Evolutionary conservation across 805 yeast genomes (phyloP).

Genomic region (Kazachstania psychrophila): DNA sequence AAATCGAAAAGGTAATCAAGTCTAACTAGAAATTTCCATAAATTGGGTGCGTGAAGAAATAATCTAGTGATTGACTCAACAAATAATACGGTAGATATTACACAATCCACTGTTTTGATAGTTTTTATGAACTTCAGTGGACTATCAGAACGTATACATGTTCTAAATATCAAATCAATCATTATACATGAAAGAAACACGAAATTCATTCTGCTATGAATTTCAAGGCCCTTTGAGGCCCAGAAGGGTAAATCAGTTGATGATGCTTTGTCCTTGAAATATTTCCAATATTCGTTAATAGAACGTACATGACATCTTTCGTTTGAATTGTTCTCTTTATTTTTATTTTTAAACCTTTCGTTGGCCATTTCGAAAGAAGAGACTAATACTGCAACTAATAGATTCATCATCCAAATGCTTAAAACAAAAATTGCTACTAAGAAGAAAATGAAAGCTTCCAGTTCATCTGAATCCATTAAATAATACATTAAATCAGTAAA

Average conservation of each 20-base stretch:
- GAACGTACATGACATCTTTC: constrained; percentile 22
- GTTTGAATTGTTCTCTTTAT: constrained; percentile 16
- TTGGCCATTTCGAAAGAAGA: constrained; percentile 62
- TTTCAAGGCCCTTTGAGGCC: constrained; percentile 17
- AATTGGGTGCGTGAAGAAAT: constrained; percentile 39
- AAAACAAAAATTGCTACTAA: constrained; percentile 61
- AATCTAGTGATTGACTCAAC: constrained; percentile 51
- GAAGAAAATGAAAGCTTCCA: constrained; percentile 66
- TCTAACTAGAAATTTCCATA: constrained; percentile 45
- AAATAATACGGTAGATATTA: constrained; percentile 39
- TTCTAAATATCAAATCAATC: constrained; percentile 41
- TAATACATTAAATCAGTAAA: constrained; percentile 85
- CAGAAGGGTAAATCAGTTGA: constrained; percentile 15
- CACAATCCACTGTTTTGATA: too few species aligned
- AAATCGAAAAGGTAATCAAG: constrained; percentile 48
- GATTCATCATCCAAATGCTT: constrained; percentile 76
- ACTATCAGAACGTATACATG: constrained; percentile 33
- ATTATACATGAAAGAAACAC: constrained; percentile 29
- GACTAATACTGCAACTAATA: constrained; percentile 79
- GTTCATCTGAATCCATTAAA: constrained; percentile 72
- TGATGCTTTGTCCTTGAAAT: constrained; percentile 19
- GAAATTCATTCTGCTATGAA: constrained; percentile 29
- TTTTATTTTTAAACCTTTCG: constrained; percentile 32
- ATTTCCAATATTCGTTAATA: constrained; percentile 29
- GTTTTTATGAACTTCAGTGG: constrained; percentile 27